Percentiles rank a stretch among this genome's conserved stretches.
Conservation (phyloP, 306 rosid genomes). For the Dalbergia cultrata region DNA sequence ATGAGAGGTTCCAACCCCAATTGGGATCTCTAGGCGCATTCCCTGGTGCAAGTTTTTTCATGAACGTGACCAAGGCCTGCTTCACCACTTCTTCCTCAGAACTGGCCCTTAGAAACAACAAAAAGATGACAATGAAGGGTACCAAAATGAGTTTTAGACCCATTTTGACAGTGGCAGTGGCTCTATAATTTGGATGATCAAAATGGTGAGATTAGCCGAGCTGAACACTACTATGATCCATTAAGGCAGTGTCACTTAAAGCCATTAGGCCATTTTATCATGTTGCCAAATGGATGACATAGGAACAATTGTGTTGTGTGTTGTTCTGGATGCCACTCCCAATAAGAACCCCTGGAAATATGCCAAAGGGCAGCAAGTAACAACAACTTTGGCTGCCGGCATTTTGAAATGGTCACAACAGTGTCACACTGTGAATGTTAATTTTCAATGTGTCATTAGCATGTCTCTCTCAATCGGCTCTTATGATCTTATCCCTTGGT, state of each 20-base stretch:
- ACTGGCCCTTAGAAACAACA: constrained; percentile 41
- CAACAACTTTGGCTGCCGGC: constrained; percentile 60
- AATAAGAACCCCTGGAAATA: constrained; percentile 30
- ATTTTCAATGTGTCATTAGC: not conserved
- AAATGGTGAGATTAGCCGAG: constrained; percentile 29
- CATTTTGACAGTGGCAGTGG: constrained; percentile 51
- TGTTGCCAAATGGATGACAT: constrained; percentile 58
- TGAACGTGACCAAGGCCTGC: constrained; percentile 58
- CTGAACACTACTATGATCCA: constrained; percentile 7
- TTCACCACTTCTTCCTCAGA: constrained; percentile 59
- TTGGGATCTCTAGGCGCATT: constrained; percentile 34
- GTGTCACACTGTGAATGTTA: not conserved
- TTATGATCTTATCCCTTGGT: not conserved
- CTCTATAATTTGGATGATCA: constrained; percentile 19
- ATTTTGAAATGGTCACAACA: constrained; percentile 51
- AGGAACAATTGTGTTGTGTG: constrained; percentile 6
- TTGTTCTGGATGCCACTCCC: constrained; percentile 19
- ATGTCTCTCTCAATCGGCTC: constrained; percentile 39
- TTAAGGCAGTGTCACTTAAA: constrained; percentile 24
- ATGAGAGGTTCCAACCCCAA: constrained; percentile 69
- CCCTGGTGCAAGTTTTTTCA: constrained; percentile 65
- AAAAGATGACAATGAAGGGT: constrained; percentile 42
- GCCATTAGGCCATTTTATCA: constrained; percentile 6
- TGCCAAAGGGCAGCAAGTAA: constrained; percentile 52
- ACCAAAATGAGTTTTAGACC: constrained; percentile 48